Conservation (phyloP, 164 flowering plant species). For the Aristolochia fimbriata region DNA sequence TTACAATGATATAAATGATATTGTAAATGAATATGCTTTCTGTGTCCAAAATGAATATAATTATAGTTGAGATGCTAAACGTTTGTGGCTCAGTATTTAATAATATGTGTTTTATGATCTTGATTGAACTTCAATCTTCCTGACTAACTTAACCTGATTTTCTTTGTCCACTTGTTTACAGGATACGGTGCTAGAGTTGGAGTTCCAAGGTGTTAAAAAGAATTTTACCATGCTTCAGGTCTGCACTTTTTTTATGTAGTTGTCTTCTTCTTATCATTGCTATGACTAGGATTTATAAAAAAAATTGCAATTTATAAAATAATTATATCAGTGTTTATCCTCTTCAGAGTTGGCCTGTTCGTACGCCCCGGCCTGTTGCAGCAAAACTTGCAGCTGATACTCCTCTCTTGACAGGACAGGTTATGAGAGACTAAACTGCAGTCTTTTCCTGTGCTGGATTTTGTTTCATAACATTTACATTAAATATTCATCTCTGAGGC, state of each 20-base stretch:
- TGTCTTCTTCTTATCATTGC: not conserved
- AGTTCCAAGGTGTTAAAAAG: constrained; percentile 97
- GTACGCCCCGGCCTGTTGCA: constrained; percentile 96
- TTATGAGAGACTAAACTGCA: constrained; percentile 11
- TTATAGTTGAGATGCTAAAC: too few relatives aligned
- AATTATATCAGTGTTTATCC: constrained; percentile 4
- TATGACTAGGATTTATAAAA: not conserved
- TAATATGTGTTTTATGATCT: too few relatives aligned
- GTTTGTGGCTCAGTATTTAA: too few relatives aligned
- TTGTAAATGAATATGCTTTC: too few relatives aligned
- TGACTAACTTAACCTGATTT: too few relatives aligned
- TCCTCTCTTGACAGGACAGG: constrained; percentile 98
- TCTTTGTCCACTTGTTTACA: constrained; percentile 24
- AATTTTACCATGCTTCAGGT: constrained; percentile 98
- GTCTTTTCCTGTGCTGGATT: not conserved
- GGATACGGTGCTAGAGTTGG: constrained; percentile 97
- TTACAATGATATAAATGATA: too few relatives aligned
- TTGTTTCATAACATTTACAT: not conserved
- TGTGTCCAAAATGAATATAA: too few relatives aligned
- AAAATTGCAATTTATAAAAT: not conserved
- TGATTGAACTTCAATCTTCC: too few relatives aligned
- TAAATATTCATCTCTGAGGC: constrained; percentile 6
- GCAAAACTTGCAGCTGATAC: constrained; percentile 98
- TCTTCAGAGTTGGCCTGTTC: constrained; percentile 95
- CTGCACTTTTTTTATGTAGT: constrained; percentile 1